Percentiles rank a stretch among this genome's conserved stretches.
phyloP scores from a whole-genome alignment of 2,329 filamentous ascomycete genomes.

The Monascus ruber region DNA sequence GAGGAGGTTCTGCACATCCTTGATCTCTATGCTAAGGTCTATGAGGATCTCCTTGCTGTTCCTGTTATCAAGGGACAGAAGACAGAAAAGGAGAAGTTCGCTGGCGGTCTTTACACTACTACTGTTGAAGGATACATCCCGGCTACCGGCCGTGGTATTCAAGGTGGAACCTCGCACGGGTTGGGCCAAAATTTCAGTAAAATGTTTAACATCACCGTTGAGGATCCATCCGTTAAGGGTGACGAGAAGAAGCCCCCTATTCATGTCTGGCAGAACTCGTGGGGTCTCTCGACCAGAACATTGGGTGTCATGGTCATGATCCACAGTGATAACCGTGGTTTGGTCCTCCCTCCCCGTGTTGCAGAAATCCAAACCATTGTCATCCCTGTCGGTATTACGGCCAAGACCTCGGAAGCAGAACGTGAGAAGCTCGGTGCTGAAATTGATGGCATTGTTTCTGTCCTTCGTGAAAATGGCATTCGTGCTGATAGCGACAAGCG shows the following conservation, averaged over 20 bases:
- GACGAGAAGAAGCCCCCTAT: slow-evolving; percentile 68
- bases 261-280: slow-evolving; percentile 96
- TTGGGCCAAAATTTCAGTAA: slow-evolving; percentile 97
- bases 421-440: slow-evolving; percentile 64
- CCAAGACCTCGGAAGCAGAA: slow-evolving; percentile 72
- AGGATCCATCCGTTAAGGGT: slow-evolving; percentile 64
- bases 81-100: slow-evolving; percentile 97
- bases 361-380: slow-evolving; percentile 77
- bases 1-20: slow-evolving; percentile 87
- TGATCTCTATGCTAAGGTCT: slow-evolving; percentile 82
- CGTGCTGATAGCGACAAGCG: slow-evolving; percentile 73
- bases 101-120: slow-evolving; percentile 90
- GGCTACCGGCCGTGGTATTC: slow-evolving; percentile 87
- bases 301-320: slow-evolving; percentile 99
- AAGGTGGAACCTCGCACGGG: slow-evolving; percentile 88
- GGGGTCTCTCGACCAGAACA: slow-evolving; percentile 92
- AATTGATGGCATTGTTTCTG: slow-evolving; percentile 57
- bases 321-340: slow-evolving; percentile 88
- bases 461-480: slow-evolving; percentile 61
- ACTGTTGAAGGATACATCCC: slow-evolving; percentile 97
- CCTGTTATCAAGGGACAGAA: slow-evolving; percentile 89
- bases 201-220: slow-evolving; percentile 97
- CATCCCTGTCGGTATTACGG: slow-evolving; percentile 85
- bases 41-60: slow-evolving; percentile 86
- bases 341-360: slow-evolving; percentile 84